Percentiles rank a stretch among this genome's conserved stretches.
Conservation (phyloP, 2,329 filamentous ascomycete genomes). For the Mariannaea sp. region DNA sequence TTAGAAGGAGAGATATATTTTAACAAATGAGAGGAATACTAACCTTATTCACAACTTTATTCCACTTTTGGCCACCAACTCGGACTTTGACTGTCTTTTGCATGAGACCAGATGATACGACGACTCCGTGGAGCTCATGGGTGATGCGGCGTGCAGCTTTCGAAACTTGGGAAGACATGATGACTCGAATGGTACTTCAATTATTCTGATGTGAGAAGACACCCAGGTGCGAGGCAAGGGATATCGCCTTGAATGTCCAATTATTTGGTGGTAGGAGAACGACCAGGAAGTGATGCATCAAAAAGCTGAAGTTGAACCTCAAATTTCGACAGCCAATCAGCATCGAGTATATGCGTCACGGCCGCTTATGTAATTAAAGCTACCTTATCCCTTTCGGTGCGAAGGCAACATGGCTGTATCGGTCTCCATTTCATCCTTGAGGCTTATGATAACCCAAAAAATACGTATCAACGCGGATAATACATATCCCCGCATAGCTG, state of each 20-base stretch:
- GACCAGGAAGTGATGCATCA: conserved; percentile 12
- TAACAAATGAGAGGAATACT: conserved; percentile 10
- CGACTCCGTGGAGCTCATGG: conserved; percentile 67
- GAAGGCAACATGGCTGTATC: too few species aligned
- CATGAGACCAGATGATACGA: conserved; percentile 79
- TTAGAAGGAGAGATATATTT: background rate
- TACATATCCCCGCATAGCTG: too few species aligned
- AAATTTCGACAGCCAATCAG: conserved; percentile 34
- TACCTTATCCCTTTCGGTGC: too few species aligned
- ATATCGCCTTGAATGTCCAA: conserved; percentile 17
- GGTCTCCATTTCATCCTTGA: too few species aligned
- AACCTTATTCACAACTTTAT: conserved; percentile 74
- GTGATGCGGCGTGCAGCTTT: conserved; percentile 51
- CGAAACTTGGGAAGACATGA: conserved; percentile 49
- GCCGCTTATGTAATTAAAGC: background rate
- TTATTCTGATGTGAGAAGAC: background rate
- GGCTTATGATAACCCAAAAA: too few species aligned
- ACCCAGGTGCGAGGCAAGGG: conserved; percentile 7
- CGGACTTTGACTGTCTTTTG: conserved; percentile 79
- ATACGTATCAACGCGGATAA: too few species aligned
- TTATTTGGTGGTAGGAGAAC: conserved; percentile 18
- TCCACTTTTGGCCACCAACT: conserved; percentile 73
- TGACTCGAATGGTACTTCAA: background rate
- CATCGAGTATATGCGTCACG: background rate
- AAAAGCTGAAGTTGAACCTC: conserved; percentile 19